Conservation (phyloP, 257 asterid species). For the Sherardia arvensis region DNA sequence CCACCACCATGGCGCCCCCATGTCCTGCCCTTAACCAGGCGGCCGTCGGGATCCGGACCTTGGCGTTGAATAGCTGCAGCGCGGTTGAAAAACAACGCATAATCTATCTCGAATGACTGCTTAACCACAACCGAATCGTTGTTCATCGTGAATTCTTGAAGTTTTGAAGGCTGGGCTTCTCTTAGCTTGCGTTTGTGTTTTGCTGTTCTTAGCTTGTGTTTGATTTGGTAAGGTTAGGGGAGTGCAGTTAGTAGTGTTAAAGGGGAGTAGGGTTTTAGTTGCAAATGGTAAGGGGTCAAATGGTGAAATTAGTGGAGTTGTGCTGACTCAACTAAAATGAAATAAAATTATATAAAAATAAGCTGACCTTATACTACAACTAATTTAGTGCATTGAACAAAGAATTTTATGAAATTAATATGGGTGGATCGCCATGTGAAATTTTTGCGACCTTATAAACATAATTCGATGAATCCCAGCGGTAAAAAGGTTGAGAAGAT, state of each 20-base stretch:
- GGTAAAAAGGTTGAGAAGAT: too few species aligned
- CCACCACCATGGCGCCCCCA: too few species aligned
- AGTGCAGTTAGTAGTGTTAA: background rate
- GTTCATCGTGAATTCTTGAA: background rate
- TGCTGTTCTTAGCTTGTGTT: background rate
- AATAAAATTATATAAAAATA: too few species aligned
- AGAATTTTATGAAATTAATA: too few species aligned
- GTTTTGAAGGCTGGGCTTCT: background rate
- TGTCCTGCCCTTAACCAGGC: background rate
- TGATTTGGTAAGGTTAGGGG: background rate
- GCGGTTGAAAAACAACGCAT: conserved; percentile 7
- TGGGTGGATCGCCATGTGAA: too few species aligned
- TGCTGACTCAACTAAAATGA: too few species aligned
- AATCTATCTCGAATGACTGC: background rate
- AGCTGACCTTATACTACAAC: too few species aligned
- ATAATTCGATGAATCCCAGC: too few species aligned
- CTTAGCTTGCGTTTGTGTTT: background rate
- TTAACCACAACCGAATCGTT: background rate
- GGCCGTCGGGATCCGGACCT: background rate
- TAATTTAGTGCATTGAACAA: too few species aligned
- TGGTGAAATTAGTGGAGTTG: too few species aligned
- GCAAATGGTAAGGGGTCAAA: background rate
- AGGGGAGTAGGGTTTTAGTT: background rate
- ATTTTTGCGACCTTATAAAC: too few species aligned
- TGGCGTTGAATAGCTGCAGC: background rate